Base-by-base conservation (phyloP, 495 filamentous ascomycete species). In the Penicillium waksmanii region DNA sequence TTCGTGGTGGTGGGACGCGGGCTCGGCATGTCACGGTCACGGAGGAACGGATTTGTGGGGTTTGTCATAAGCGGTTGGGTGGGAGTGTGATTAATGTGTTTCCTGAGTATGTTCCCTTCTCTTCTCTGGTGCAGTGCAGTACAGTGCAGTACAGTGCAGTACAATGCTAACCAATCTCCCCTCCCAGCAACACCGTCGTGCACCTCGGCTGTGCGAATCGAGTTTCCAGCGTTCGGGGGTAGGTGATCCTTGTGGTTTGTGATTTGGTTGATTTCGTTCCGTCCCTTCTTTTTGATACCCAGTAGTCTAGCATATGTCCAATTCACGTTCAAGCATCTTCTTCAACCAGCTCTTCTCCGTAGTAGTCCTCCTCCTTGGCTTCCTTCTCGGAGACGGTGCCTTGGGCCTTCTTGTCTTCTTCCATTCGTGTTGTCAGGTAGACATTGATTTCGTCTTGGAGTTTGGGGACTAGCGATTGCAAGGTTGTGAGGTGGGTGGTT, bases 51-150 rank as follows among this genome's bases (percentile, higher is more conserved):
- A 88, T 95, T 21, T 98, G 95, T 71, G 87, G 89, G 11, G 89
- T 95, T 38, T 98, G 95, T 70, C 88, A 96, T 71, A 97, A 97
- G 77, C 77, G 95, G 56, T 82, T 98, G 61, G 95, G 96, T 7
- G 87, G 90, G 13, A 95, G 89, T 73, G 95, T 96, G 18, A 89
- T 98, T 53, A 84, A 86, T 69, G 87, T 90, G 55, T 84, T 85
- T 67, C 86, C 89, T 44, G 84, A 87, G 85, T 84, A 78, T 70
- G 78, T 83, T 66, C 52, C 51, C 11, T 34, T 33, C 57, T 9
- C 36, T 35, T 11, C 15, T 13, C 13, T 53, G 7, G 10, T 56
- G 25, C 25, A 25, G 25, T 25, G n/a, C n/a, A n/a, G n/a, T n/a
- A n/a, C n/a, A n/a, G n/a, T n/a, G n/a, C 34, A 47, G 0, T 42